A percentile compares a stretch with the other conserved stretches of the same genome.
Conservation (phyloP, 2,329 filamentous ascomycete genomes). For the Botrytis porri region DNA sequence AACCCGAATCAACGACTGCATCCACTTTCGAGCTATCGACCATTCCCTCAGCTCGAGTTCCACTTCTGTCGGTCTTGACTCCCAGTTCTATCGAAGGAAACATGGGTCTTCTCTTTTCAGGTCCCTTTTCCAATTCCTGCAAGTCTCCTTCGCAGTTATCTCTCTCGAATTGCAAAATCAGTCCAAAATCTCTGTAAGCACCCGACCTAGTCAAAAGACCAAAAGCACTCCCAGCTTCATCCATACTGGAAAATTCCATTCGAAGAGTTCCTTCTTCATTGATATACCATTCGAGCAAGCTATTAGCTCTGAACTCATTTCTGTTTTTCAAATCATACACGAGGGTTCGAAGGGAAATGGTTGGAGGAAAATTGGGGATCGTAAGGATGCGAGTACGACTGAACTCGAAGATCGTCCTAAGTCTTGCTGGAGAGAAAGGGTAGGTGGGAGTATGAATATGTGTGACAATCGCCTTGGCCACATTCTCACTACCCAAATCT, state of each 20-base stretch:
- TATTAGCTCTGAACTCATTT: constrained; percentile 17
- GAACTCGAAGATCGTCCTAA: background rate
- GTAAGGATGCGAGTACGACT: constrained; percentile 25
- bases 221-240: constrained; percentile 24
- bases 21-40: background rate
- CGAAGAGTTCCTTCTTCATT: constrained; percentile 26
- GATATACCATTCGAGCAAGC: constrained; percentile 28
- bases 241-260: constrained; percentile 31
- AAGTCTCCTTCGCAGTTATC: constrained; percentile 33
- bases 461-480: constrained; percentile 20
- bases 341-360: constrained; percentile 20
- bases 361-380: constrained; percentile 23
- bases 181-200: constrained; percentile 21
- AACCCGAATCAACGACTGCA: background rate
- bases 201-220: constrained; percentile 22
- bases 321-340: constrained; percentile 20
- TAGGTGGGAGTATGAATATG: constrained; percentile 31
- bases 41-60: constrained; percentile 17
- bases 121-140: constrained; percentile 25
- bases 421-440: constrained; percentile 17
- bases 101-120: constrained; percentile 10
- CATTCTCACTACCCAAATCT: background rate
- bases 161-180: constrained; percentile 23
- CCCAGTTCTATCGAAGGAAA: background rate
- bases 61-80: background rate